Conservation (phyloP, 495 filamentous ascomycete species). For the Talaromyces proteolyticus region DNA sequence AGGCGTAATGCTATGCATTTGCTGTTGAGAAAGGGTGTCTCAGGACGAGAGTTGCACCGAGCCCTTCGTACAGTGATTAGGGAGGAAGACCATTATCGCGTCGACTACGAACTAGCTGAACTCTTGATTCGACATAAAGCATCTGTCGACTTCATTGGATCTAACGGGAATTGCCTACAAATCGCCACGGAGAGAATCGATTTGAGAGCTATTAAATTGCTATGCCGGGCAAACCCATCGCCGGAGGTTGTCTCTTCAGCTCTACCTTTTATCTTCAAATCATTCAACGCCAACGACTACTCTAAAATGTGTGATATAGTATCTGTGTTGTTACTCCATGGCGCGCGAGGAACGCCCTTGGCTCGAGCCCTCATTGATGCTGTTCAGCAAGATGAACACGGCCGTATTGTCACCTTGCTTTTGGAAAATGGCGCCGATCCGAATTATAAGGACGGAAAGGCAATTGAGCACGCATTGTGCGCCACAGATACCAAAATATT, state of each 20-base stretch:
- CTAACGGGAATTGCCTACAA: neutral
- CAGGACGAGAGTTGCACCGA: neutral
- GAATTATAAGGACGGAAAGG: neutral
- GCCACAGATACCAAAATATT: neutral
- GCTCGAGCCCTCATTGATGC: neutral
- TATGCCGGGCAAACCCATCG: neutral
- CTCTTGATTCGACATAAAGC: neutral
- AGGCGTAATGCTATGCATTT: neutral
- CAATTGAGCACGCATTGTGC: neutral
- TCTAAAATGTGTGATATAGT: neutral
- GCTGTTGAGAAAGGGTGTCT: neutral
- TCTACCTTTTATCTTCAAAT: neutral
- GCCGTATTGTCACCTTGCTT: slow-evolving; percentile 13
- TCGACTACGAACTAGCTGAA: neutral
- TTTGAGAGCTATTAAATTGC: neutral
- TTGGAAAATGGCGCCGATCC: slow-evolving; percentile 14
- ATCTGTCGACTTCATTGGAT: neutral
- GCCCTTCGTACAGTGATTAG: neutral
- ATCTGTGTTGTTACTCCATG: neutral
- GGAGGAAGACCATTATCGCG: neutral
- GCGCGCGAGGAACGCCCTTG: neutral
- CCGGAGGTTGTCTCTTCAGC: neutral
- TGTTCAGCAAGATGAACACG: neutral
- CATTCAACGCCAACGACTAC: too few species aligned
- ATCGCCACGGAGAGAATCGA: neutral